A percentile compares a stretch with the other conserved stretches of the same genome.
These are phyloP conservation scores for Russula brevipes DNA, from an alignment of 768 basidiomycete species.

Conservation along the genomic window DNA sequence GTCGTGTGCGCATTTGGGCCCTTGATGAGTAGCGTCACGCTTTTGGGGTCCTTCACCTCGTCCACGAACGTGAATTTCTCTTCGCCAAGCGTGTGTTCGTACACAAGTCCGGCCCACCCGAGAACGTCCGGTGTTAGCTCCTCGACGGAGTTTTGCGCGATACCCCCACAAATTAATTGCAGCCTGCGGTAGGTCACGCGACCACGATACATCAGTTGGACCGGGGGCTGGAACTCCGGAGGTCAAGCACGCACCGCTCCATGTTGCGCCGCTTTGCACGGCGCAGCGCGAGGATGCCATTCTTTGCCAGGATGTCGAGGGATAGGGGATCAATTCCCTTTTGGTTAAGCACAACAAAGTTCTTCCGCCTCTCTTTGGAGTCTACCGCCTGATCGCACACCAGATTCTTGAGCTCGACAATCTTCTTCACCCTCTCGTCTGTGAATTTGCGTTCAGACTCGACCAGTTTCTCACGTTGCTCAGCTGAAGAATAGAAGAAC, in stretches of 20 bases:
- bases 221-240: conserved; percentile 7
- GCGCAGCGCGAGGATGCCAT: conserved; percentile 90
- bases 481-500: conserved; percentile 98
- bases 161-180: conserved; percentile 90
- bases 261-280: conserved; percentile 98
- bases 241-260: conserved; percentile 65
- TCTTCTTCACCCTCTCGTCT: conserved; percentile 91
- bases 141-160: conserved; percentile 96
- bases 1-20: conserved; percentile 96
- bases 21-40: conserved; percentile 94
- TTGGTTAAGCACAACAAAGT: conserved; percentile 95
- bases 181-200: conserved; percentile 44
- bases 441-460: conserved; percentile 94
- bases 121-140: conserved; percentile 87
- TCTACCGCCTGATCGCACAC: conserved; percentile 94
- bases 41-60: conserved; percentile 92
- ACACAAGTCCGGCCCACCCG: conserved; percentile 97
- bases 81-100: conserved; percentile 98
- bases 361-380: conserved; percentile 72
- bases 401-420: conserved; percentile 91
- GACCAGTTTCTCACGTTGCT: conserved; percentile 97
- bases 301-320: conserved; percentile 92
- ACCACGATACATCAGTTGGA: neutral
- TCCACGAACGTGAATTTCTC: conserved; percentile 98
- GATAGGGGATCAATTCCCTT: conserved; percentile 98